phyloP scores from a whole-genome alignment of 306 rosid species.

The Canavalia ensiformis region DNA sequence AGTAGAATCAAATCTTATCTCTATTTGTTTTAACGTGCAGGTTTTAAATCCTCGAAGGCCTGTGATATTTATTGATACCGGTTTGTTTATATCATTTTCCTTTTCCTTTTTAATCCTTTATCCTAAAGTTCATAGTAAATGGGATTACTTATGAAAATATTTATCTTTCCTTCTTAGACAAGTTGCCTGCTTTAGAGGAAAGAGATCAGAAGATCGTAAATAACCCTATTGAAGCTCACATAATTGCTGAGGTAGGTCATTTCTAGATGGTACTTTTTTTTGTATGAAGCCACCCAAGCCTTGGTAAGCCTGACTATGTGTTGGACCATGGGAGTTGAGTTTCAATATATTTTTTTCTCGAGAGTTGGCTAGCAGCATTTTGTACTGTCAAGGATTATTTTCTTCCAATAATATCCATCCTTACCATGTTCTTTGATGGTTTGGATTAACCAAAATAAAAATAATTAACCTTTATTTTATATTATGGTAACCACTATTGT shows the following conservation, averaged over 20 bases:
- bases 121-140: slow-evolving; percentile 22
- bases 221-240: slow-evolving; percentile 87
- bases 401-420: slow-evolving; percentile 15
- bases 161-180: slow-evolving; percentile 57
- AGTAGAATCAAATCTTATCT: slow-evolving; percentile 28
- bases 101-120: slow-evolving; percentile 37
- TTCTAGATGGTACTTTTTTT: slow-evolving; percentile 25
- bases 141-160: slow-evolving; percentile 33
- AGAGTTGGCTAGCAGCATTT: background rate
- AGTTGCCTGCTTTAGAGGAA: slow-evolving; percentile 82
- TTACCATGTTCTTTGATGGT: background rate
- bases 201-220: slow-evolving; percentile 75
- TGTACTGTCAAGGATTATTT: slow-evolving; percentile 14
- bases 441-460: slow-evolving; percentile 6
- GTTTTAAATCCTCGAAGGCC: slow-evolving; percentile 79
- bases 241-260: slow-evolving; percentile 72
- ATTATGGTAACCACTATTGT: background rate
- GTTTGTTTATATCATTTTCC: slow-evolving; percentile 53
- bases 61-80: slow-evolving; percentile 90
- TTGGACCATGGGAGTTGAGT: slow-evolving; percentile 14
- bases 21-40: slow-evolving; percentile 57
- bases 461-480: background rate
- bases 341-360: background rate
- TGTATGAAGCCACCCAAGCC: slow-evolving; percentile 17
- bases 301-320: background rate